Evolutionary conservation across 2,329 filamentous ascomycete genomes (phyloP).

Genomic region (Alternaria angustiovoidea): DNA sequence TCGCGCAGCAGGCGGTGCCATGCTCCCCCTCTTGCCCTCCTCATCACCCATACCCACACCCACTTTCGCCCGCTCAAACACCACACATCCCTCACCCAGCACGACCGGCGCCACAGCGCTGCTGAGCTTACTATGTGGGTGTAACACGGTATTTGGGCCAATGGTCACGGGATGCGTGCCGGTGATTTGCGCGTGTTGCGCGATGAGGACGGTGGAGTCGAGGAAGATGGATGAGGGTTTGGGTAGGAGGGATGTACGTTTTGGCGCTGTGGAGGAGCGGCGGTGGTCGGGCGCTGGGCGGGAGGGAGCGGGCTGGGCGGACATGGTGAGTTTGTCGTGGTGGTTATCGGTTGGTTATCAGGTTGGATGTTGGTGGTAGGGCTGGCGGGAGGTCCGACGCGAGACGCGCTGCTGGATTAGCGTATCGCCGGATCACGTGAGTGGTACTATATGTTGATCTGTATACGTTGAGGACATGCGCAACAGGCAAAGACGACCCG

Average conservation of each 20-base stretch:
- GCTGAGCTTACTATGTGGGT: constrained; percentile 73
- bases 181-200: constrained; percentile 59
- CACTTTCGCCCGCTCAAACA: constrained; percentile 70
- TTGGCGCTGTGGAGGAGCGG: constrained; percentile 43
- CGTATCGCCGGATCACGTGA: constrained; percentile 17
- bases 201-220: constrained; percentile 58
- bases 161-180: constrained; percentile 83
- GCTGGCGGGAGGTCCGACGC: background rate
- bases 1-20: constrained; percentile 10
- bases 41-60: constrained; percentile 44
- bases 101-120: constrained; percentile 54
- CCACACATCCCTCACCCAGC: constrained; percentile 67
- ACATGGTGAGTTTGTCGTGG: constrained; percentile 21
- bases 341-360: too few species aligned
- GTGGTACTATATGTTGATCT: background rate
- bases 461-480: background rate
- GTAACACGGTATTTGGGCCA: constrained; percentile 79
- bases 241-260: constrained; percentile 48
- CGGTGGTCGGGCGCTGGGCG: constrained; percentile 35
- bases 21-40: constrained; percentile 25
- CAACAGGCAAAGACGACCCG: background rate
- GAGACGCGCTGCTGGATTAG: constrained; percentile 13
- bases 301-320: constrained; percentile 27
- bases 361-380: background rate
- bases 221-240: constrained; percentile 51